These are phyloP conservation scores for Pseudocercospora pini-densiflorae DNA, from an alignment of 2,329 filamentous ascomycete genomes.

Conservation along the genomic window DNA sequence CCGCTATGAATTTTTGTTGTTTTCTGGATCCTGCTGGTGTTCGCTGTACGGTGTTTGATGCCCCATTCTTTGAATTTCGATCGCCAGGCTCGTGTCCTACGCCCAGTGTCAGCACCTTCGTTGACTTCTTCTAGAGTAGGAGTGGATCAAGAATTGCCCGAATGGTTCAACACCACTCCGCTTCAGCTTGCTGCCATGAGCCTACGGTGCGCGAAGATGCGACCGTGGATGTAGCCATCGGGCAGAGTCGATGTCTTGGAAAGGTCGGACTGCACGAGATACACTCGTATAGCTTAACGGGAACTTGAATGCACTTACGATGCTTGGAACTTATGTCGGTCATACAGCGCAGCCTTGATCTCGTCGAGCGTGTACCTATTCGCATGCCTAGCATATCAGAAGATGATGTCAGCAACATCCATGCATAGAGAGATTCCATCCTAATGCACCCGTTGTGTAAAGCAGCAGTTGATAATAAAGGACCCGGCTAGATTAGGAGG, in stretches of 20 bases:
- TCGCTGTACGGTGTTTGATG: neutral
- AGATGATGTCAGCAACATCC: neutral
- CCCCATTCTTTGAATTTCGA: neutral
- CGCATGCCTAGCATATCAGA: neutral
- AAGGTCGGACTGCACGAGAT: neutral
- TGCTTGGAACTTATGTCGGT: neutral
- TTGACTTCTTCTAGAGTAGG: neutral
- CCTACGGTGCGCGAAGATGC: neutral
- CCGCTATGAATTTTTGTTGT: neutral
- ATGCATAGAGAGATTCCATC: neutral
- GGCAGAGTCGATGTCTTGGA: neutral
- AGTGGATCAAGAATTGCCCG: neutral
- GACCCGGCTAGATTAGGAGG: neutral
- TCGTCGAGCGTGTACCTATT: neutral
- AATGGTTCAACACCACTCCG: neutral
- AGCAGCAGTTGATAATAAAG: too few species aligned
- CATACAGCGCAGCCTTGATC: neutral
- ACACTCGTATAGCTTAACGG: neutral
- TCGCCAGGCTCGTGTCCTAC: neutral
- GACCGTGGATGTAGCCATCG: neutral
- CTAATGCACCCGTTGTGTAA: neutral
- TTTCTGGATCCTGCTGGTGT: neutral
- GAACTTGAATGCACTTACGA: neutral
- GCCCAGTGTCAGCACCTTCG: neutral
- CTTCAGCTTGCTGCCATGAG: neutral